Evolutionary conservation across 371 early-diverging fungal genomes (phyloP).

Genomic region (Syncephalis fuscata): DNA sequence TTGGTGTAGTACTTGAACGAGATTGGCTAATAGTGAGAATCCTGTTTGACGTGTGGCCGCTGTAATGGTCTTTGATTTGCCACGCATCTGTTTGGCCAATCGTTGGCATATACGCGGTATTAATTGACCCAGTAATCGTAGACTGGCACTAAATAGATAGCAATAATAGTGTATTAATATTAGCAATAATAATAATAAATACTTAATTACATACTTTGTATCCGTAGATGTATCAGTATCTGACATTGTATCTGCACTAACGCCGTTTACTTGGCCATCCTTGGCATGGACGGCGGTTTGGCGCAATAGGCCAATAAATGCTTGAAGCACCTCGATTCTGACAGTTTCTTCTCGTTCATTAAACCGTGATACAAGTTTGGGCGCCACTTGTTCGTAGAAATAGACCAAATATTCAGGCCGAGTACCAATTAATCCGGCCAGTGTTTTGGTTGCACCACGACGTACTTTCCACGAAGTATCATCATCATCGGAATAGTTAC

Average conservation of each 20-base stretch:
- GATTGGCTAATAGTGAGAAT: conserved; percentile 35
- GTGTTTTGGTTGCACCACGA: conserved; percentile 61
- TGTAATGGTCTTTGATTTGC: conserved; percentile 27
- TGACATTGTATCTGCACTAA: neutral
- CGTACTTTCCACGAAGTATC: conserved; percentile 89
- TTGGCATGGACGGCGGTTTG: conserved; percentile 23
- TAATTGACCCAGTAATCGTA: conserved; percentile 27
- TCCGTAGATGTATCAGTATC: conserved; percentile 10
- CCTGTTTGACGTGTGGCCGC: conserved; percentile 58
- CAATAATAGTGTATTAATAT: too few relatives aligned
- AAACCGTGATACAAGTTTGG: conserved; percentile 60
- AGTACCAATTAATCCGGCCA: conserved; percentile 54
- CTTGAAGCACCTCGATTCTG: conserved; percentile 61
- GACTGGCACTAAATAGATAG: neutral
- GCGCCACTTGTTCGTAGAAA: conserved; percentile 47
- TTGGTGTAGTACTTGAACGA: too few relatives aligned
- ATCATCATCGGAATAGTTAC: conserved; percentile 63
- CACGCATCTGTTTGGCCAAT: conserved; percentile 45
- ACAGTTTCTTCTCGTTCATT: conserved; percentile 88
- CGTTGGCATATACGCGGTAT: conserved; percentile 47
- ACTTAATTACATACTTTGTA: neutral
- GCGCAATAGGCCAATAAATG: conserved; percentile 52
- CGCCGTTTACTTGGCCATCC: neutral
- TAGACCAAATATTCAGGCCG: conserved; percentile 43
- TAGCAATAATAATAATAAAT: too few relatives aligned